phyloP scores from a whole-genome alignment of 331 rosid genomes.

The Rosa hybrid region DNA sequence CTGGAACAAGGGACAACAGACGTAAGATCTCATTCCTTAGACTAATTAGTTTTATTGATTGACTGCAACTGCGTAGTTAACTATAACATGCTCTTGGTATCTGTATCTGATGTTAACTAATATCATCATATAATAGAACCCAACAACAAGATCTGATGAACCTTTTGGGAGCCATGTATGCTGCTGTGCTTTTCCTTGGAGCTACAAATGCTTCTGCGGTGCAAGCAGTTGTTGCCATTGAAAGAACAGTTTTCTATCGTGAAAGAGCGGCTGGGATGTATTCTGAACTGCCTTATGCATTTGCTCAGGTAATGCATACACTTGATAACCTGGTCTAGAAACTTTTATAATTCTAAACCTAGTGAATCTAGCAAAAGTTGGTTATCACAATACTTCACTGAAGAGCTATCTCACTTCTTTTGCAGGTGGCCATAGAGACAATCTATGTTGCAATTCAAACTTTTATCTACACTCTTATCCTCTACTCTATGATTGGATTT shows the following conservation, averaged over 20 bases:
- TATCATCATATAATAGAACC: conserved; percentile 23
- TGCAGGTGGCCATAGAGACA: conserved; percentile 48
- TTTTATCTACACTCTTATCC: conserved; percentile 29
- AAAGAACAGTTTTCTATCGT: conserved; percentile 55
- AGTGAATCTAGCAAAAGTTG: not conserved
- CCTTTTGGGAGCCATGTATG: conserved; percentile 45
- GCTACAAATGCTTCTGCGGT: conserved; percentile 38
- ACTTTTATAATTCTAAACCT: not conserved
- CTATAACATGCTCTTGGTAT: not conserved
- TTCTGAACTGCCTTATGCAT: conserved; percentile 49
- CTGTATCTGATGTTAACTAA: not conserved
- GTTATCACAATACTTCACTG: not conserved
- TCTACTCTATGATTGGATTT: conserved; percentile 49
- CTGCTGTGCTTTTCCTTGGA: conserved; percentile 51
- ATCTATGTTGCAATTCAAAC: conserved; percentile 42
- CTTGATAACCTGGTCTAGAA: not conserved
- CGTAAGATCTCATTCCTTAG: conserved; percentile 25
- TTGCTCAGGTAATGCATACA: conserved; percentile 37
- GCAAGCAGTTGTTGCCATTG: conserved; percentile 39
- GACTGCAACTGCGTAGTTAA: not conserved
- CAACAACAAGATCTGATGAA: conserved; percentile 43
- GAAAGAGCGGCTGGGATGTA: conserved; percentile 58
- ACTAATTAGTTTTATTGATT: not conserved
- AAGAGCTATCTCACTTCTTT: not conserved
- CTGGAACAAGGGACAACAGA: conserved; percentile 48